These are phyloP conservation scores for Paecilomyces sp. DNA, from an alignment of 2,329 filamentous ascomycete genomes.

Conservation along the genomic window DNA sequence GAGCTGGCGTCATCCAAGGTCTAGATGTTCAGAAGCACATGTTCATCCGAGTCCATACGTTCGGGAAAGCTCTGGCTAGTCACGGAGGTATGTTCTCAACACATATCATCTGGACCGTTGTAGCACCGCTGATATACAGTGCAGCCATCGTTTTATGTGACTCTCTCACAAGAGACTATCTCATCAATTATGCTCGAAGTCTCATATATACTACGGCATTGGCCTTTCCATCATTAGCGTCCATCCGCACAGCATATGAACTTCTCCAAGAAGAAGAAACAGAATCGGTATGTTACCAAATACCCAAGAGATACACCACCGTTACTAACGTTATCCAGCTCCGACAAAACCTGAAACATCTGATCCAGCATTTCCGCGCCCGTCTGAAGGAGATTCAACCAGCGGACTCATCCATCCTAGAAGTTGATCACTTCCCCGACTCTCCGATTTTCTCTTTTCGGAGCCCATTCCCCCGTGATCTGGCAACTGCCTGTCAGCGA, in stretches of 20 bases:
- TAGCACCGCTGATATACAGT: slow-evolving; percentile 7
- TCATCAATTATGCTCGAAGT: slow-evolving; percentile 69
- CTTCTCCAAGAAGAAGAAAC: slow-evolving; percentile 48
- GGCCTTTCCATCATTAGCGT: slow-evolving; percentile 53
- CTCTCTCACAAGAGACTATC: slow-evolving; percentile 51
- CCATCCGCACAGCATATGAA: slow-evolving; percentile 52
- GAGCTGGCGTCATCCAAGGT: slow-evolving; percentile 43
- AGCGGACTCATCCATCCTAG: slow-evolving; percentile 23
- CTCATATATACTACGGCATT: slow-evolving; percentile 69
- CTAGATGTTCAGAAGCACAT: slow-evolving; percentile 45
- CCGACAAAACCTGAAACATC: slow-evolving; percentile 30
- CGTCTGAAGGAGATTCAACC: slow-evolving; percentile 34
- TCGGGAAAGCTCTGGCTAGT: slow-evolving; percentile 50
- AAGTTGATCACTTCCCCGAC: slow-evolving; percentile 36
- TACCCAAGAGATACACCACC: background rate
- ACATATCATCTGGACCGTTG: slow-evolving; percentile 5
- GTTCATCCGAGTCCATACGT: slow-evolving; percentile 46
- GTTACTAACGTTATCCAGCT: slow-evolving; percentile 1
- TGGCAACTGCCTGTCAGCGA: slow-evolving; percentile 55
- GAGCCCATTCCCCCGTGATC: slow-evolving; percentile 49
- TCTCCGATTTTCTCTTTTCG: slow-evolving; percentile 61
- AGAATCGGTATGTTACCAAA: slow-evolving; percentile 28
- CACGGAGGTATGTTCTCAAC: slow-evolving; percentile 53
- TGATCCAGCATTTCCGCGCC: slow-evolving; percentile 41
- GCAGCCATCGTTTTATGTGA: slow-evolving; percentile 58